phyloP scores from a whole-genome alignment of 768 basidiomycete species.

The Coprinopsis sp. region DNA sequence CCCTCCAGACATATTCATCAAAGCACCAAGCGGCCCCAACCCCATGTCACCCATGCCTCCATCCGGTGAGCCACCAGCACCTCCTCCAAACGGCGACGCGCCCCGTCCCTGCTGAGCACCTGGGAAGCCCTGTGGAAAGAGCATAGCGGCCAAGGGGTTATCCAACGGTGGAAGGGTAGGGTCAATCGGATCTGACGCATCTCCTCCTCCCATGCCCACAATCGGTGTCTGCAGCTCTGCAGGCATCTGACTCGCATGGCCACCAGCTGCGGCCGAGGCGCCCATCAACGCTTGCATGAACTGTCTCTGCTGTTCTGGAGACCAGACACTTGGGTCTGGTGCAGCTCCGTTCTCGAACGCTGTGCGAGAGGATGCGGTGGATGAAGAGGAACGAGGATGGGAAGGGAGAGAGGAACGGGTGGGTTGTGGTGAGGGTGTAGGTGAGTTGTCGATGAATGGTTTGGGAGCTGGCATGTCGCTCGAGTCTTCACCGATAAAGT shows the following conservation, averaged over 20 bases:
- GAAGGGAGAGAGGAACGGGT: slow-evolving; percentile 11
- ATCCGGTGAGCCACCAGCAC: too few relatives aligned
- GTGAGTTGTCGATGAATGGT: too few relatives aligned
- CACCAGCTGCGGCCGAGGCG: slow-evolving; percentile 22
- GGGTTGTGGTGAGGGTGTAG: slow-evolving; percentile 7
- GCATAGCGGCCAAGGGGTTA: slow-evolving; percentile 46
- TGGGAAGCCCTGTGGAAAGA: slow-evolving; percentile 22
- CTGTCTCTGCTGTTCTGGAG: slow-evolving; percentile 62
- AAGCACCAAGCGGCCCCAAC: too few relatives aligned
- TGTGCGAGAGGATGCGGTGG: slow-evolving; percentile 18
- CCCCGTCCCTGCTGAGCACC: slow-evolving; percentile 7
- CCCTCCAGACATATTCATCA: too few relatives aligned
- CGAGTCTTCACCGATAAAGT: slow-evolving; percentile 45
- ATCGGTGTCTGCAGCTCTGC: slow-evolving; percentile 19
- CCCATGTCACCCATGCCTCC: too few relatives aligned
- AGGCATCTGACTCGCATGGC: slow-evolving; percentile 13
- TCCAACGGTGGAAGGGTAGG: slow-evolving; percentile 28
- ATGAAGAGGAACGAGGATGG: slow-evolving; percentile 13
- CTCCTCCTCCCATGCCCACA: too few relatives aligned
- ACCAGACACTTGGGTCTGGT: slow-evolving; percentile 59
- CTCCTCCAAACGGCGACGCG: too few relatives aligned
- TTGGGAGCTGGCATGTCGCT: slow-evolving; percentile 34
- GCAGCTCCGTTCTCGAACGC: slow-evolving; percentile 18
- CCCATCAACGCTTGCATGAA: slow-evolving; percentile 62
- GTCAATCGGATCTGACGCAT: slow-evolving; percentile 20